A percentile compares a stretch with the other conserved stretches of the same genome.
These are phyloP conservation scores for Nannochloropsis gaditana DNA, from an alignment of 108 stramenopile genomes.

Conservation along the genomic window DNA sequence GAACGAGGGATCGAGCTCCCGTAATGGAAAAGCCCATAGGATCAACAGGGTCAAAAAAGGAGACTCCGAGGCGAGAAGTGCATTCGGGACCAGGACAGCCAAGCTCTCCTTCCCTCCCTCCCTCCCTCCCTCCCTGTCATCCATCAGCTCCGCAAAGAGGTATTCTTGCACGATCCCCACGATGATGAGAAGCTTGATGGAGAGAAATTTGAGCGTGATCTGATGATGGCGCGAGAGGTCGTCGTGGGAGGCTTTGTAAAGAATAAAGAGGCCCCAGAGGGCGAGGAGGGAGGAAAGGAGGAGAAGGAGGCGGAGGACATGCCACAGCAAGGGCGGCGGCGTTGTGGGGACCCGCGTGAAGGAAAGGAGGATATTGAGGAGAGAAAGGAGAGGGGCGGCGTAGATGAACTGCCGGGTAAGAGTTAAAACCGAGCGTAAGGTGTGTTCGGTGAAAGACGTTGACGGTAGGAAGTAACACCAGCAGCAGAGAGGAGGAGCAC, in stretches of 20 bases:
- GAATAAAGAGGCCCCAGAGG: background rate
- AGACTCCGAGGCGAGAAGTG: slow-evolving; percentile 6
- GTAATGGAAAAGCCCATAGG: background rate
- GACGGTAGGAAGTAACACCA: background rate
- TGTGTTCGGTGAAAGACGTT: background rate
- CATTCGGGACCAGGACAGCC: background rate
- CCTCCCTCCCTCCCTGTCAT: background rate
- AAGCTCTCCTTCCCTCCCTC: background rate
- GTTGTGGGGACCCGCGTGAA: background rate
- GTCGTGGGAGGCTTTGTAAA: background rate
- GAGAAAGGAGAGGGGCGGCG: background rate
- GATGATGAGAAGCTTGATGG: background rate
- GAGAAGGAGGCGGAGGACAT: background rate
- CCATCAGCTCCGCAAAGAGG: background rate
- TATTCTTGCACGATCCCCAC: slow-evolving; percentile 8
- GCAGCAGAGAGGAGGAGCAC: background rate
- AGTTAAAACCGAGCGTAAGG: background rate
- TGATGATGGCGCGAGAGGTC: background rate
- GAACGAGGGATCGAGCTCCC: background rate
- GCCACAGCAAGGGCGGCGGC: background rate
- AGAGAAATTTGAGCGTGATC: background rate
- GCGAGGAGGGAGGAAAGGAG: slow-evolving; percentile 1
- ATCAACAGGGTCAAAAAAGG: background rate
- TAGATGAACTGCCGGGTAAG: background rate
- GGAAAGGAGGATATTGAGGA: slow-evolving; percentile 1